phyloP scores from a whole-genome alignment of 78 protist species.

The Dictyostelium firmibasis region DNA sequence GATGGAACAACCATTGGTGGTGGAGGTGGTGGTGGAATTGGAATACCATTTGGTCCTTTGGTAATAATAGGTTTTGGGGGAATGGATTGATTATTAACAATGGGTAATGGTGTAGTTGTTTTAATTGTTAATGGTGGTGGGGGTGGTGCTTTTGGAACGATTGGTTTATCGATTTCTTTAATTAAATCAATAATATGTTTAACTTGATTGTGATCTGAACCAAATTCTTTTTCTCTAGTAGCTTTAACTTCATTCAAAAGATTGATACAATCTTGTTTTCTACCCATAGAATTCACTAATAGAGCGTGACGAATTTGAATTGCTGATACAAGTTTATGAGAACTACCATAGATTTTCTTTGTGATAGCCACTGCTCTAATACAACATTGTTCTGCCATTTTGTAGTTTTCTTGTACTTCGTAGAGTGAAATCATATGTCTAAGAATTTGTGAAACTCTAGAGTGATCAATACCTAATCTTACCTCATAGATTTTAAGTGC shows the following conservation, averaged over 20 bases:
- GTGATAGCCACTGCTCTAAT: constrained; percentile 52
- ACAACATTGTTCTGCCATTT: constrained; percentile 44
- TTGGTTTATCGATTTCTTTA: background rate
- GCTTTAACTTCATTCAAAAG: constrained; percentile 16
- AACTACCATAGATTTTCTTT: constrained; percentile 58
- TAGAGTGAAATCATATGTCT: constrained; percentile 69
- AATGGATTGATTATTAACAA: background rate
- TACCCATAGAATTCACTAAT: constrained; percentile 2
- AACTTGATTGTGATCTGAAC: constrained; percentile 29
- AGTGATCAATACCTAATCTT: constrained; percentile 41
- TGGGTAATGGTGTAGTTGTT: background rate
- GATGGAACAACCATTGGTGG: background rate
- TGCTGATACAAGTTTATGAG: constrained; percentile 5
- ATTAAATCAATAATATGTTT: background rate
- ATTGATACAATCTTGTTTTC: background rate
- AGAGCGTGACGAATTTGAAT: constrained; percentile 46
- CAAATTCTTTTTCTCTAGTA: constrained; percentile 49
- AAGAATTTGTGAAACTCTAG: constrained; percentile 69
- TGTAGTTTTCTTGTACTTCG: constrained; percentile 65
- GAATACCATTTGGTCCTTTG: constrained; percentile 1
- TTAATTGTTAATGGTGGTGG: constrained; percentile 59
- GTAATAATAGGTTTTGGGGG: background rate
- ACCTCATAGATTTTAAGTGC: constrained; percentile 73
- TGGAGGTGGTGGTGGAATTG: constrained; percentile 46
- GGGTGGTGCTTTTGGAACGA: constrained; percentile 60